Conservation (phyloP, 2,329 filamentous ascomycete genomes). For the Phyllosticta citribraziliensis region DNA sequence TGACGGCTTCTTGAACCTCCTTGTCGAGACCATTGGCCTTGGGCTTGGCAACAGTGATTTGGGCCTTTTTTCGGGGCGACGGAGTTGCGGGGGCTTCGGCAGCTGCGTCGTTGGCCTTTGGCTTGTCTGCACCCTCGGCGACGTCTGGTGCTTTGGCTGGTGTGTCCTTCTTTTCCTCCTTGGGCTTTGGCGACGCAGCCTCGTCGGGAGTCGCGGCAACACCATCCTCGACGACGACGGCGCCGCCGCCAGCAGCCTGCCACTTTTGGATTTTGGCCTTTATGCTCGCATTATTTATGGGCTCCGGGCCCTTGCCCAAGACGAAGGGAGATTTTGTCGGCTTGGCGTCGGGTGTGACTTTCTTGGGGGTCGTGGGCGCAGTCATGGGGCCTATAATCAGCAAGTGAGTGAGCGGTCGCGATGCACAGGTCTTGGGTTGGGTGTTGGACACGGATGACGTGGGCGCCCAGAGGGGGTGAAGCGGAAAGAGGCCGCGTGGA, state of each 20-base stretch:
- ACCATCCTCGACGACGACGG: slow-evolving; percentile 20
- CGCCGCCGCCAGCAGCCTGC: slow-evolving; percentile 68
- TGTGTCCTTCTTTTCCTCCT: background rate
- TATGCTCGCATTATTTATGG: slow-evolving; percentile 41
- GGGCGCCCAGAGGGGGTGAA: background rate
- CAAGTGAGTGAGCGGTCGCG: background rate
- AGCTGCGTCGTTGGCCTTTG: slow-evolving; percentile 11
- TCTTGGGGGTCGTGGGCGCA: slow-evolving; percentile 18
- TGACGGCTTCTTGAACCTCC: slow-evolving; percentile 42
- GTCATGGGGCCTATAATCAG: slow-evolving; percentile 6
- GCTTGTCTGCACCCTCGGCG: background rate
- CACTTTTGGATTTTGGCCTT: slow-evolving; percentile 72
- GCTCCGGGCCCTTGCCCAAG: slow-evolving; percentile 31
- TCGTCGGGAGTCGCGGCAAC: background rate
- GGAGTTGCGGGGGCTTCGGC: slow-evolving; percentile 12
- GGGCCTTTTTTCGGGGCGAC: slow-evolving; percentile 11
- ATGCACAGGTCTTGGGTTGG: background rate
- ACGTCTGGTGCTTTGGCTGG: background rate
- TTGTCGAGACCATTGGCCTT: slow-evolving; percentile 31
- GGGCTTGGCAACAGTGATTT: slow-evolving; percentile 18
- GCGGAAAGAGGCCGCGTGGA: background rate
- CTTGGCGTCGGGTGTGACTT: slow-evolving; percentile 15
- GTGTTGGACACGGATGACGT: background rate
- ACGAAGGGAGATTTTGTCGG: slow-evolving; percentile 23
- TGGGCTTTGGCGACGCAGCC: background rate